Evolutionary conservation across 2,329 filamentous ascomycete species (phyloP).

Genomic region (Neonectria faginata): DNA sequence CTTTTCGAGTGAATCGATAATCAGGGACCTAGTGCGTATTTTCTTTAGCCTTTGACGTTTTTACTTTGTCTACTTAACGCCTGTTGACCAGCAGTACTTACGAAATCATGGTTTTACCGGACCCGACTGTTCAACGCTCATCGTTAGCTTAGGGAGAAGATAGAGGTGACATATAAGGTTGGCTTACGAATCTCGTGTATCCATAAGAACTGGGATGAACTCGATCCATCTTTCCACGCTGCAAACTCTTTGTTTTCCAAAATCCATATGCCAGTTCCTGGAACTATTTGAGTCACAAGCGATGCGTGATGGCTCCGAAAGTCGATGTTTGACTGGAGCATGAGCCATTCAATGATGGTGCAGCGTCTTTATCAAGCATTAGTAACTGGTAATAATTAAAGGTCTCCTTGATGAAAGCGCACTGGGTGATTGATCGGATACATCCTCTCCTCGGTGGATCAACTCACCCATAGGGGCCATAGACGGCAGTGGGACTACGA

Average conservation of each 20-base stretch:
- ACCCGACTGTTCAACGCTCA: neutral
- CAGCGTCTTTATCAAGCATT: neutral
- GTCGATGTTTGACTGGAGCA: neutral
- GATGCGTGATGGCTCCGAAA: neutral
- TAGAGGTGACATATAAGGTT: too few relatives aligned
- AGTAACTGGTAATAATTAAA: too few relatives aligned
- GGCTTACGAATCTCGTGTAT: conserved; percentile 1
- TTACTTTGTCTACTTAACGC: too few relatives aligned
- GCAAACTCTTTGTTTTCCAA: neutral
- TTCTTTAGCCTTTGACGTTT: neutral
- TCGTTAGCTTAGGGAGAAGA: neutral
- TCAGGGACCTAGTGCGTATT: neutral
- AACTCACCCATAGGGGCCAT: too few relatives aligned
- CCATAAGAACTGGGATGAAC: neutral
- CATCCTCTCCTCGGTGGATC: too few relatives aligned
- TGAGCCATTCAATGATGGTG: conserved; percentile 2
- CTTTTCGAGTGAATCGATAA: neutral
- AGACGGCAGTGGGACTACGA: too few relatives aligned
- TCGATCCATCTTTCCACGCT: neutral
- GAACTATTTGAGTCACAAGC: neutral
- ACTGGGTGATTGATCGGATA: too few relatives aligned
- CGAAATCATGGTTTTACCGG: neutral
- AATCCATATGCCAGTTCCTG: neutral
- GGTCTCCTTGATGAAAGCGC: too few relatives aligned
- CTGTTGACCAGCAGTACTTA: neutral